phyloP scores from a whole-genome alignment of 2,329 filamentous ascomycete species.

The Paecilomyces sp. region DNA sequence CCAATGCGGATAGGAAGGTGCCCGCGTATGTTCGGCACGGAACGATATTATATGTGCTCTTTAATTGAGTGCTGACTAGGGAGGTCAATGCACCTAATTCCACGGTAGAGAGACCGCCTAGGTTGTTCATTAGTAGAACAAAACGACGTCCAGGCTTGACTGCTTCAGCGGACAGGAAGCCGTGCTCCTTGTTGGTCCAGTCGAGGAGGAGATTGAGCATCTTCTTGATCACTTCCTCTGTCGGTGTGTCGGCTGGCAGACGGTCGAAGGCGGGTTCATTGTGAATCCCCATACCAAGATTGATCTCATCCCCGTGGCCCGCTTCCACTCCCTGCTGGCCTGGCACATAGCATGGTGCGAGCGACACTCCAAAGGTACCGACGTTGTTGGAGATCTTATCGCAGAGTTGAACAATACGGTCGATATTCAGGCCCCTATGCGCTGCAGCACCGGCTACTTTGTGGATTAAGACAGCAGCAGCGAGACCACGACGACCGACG shows the following conservation, averaged over 20 bases:
- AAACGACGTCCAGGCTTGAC: neutral
- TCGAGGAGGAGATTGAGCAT: neutral
- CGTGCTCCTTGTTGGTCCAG: neutral
- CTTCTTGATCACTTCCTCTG: neutral
- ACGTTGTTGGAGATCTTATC: neutral
- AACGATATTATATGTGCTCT: neutral
- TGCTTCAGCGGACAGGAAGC: neutral
- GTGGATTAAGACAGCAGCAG: conserved; percentile 54
- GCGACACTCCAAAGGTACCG: neutral
- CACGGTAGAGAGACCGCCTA: neutral
- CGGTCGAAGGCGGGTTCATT: conserved; percentile 49
- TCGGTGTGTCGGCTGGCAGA: neutral
- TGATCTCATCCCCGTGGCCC: conserved; percentile 46
- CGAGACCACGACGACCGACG: conserved; percentile 56
- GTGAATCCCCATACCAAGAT: conserved; percentile 61
- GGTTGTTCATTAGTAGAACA: neutral
- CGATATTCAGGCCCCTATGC: conserved; percentile 41
- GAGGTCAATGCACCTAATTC: neutral
- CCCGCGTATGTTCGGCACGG: neutral
- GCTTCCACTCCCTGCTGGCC: neutral
- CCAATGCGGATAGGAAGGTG: neutral
- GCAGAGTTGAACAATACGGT: conserved; percentile 13
- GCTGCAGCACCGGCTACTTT: conserved; percentile 51
- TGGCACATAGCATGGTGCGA: neutral
- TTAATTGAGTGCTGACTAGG: neutral